Evolutionary conservation across 2,329 filamentous ascomycete species (phyloP).

Genomic region (Ceratocystis lukuohia): DNA sequence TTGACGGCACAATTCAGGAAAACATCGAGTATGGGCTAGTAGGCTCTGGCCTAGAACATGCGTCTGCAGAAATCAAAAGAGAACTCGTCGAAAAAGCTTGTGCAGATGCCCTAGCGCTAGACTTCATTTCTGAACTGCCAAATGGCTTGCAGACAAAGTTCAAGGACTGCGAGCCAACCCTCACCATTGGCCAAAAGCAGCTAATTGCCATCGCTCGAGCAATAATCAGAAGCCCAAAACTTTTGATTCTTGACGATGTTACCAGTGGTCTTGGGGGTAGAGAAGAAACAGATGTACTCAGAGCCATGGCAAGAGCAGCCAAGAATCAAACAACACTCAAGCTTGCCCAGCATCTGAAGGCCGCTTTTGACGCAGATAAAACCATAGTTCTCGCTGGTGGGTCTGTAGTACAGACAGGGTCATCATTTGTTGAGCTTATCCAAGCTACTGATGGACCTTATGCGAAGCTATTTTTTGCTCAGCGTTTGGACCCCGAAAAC

Average conservation of each 20-base stretch:
- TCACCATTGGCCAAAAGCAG: constrained; percentile 54
- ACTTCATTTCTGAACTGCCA: constrained; percentile 38
- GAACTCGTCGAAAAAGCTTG: constrained; percentile 35
- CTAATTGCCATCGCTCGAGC: constrained; percentile 45
- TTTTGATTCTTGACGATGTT: constrained; percentile 54
- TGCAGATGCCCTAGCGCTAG: constrained; percentile 37
- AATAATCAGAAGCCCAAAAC: constrained; percentile 32
- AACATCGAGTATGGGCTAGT: constrained; percentile 37
- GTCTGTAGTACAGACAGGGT: constrained; percentile 44
- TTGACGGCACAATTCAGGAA: constrained; percentile 47
- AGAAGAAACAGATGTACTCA: constrained; percentile 37
- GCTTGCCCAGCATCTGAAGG: constrained; percentile 46
- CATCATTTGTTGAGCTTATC: constrained; percentile 43
- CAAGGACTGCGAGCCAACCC: constrained; percentile 41
- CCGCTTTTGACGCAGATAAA: constrained; percentile 45
- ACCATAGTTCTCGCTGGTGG: constrained; percentile 57
- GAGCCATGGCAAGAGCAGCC: constrained; percentile 39
- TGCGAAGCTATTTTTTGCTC: constrained; percentile 30
- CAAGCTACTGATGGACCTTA: constrained; percentile 32
- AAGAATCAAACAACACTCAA: constrained; percentile 47
- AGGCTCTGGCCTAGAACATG: constrained; percentile 29
- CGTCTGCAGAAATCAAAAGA: constrained; percentile 39
- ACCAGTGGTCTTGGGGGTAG: constrained; percentile 40
- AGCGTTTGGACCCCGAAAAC: constrained; percentile 21
- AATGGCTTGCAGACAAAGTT: constrained; percentile 28